Evolutionary conservation across 2,329 filamentous ascomycete species (phyloP), one percentile per base, ranked within the genome.

Genomic region (Trichoderma brevicompactum): DNA sequence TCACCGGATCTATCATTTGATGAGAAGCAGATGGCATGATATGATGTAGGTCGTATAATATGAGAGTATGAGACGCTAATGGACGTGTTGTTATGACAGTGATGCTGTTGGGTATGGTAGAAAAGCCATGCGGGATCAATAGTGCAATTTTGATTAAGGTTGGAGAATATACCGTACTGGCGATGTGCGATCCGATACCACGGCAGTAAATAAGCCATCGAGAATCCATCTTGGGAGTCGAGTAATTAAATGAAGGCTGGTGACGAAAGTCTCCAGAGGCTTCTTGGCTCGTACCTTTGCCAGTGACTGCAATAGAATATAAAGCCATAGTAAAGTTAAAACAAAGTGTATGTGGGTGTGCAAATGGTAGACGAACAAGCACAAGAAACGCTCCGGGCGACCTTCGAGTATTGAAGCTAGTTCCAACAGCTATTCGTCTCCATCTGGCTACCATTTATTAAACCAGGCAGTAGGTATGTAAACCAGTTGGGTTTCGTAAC

Each of bases 401-500:
- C 9, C 17, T 17, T 13, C 5, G 5, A 5, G 7, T 15, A 32
- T 17, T n/a, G 44, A 13, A 1, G 13, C 9, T 13, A 17, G 15
- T 7, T 50, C 56, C 4, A 41, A 13, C 6, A 41, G 1, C 10
- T 15, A 9, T n/a, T 49, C 19, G 7, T 50, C 56, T 3, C 9
- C 44, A 10, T 59, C 56, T 6, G 19, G 9, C 3, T 50, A 5
- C 15, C 23, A 34, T 40, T 28, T 28, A 28, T 28, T 5, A 10
- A 15, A 44, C 28, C 19, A 58, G 10, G 1, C 15, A 28, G 17
- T 6, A 41, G 19, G 6, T 10, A 10, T 4, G 6, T 5, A 32
- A 41, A n/a, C 53, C 53, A 32, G 3, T 15, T 5, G 23, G n/a
- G 53, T 17, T 46, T 19, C 0, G 8, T 19, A 77, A 0, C 90